Evolutionary conservation across 495 filamentous ascomycete genomes (phyloP), one percentile per base, ranked within the genome.

Genomic region (Gamarada debralockiae): DNA sequence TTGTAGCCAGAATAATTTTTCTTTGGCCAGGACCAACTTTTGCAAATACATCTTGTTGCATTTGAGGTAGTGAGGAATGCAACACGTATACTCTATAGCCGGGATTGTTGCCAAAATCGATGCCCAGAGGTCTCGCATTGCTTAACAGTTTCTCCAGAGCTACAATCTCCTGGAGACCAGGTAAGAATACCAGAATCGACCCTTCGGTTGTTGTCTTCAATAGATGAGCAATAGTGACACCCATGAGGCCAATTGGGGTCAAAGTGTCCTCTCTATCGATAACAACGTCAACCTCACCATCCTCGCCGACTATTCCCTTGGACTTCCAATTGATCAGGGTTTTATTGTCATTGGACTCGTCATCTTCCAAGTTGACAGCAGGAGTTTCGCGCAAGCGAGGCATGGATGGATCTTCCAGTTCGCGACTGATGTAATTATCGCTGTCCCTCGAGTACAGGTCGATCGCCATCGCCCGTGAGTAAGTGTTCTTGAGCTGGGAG

Each of bases 1-100:
- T 98, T 13, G 93, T 98, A 0, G 90, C 80, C 1, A 98, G 73
- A 12, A 98, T 89, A 7, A 98, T 70, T 60, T 97, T 98, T 61
- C 84, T 82, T 66, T 85, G 84, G 38, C 85, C 85, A 21, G 86
- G 82, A 8, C 91, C 89, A 0, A 89, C 83, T 1, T 81, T 73
- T 18, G 80, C 72, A 62, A 97, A 97, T 17, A 95, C 87, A 14
- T 81, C 75, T 54, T 92, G 85, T 58, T 97, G 92, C 60, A 95
- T 85, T 58, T 85, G 88, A 3, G 89, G 89, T 14, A 96, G 77
- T 40, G 92, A 80, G 3, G 92, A 96, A 68, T 93, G 97, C 1
- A 97, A 72, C 34, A 72, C 58, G 41, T 69, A 70, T 23, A 83
- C 59, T 52, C 69, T 70, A 59, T 71, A 82, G 39, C 65, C 68